Conservation (phyloP, 202 grass and related monocot genomes). For the Zizania palustris region DNA sequence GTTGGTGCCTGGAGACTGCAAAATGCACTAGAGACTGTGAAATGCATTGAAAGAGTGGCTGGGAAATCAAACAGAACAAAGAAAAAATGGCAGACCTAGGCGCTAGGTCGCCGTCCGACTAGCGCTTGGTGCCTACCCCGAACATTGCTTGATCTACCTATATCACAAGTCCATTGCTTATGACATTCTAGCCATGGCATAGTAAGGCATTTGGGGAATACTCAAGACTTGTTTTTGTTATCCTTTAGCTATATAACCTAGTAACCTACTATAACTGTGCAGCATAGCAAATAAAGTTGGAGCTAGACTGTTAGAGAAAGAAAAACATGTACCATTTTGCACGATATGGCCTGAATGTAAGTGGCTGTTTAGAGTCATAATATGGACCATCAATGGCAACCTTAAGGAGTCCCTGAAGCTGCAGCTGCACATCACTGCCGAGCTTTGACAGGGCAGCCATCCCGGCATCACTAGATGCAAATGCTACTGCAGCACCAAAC, state of each 20-base stretch:
- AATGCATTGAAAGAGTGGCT: no score
- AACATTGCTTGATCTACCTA: slow-evolving; percentile 23
- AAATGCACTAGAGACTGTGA: no score
- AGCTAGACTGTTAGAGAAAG: not conserved
- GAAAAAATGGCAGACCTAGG: no score
- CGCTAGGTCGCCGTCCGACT: no score
- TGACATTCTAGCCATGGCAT: not conserved
- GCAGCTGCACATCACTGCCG: slow-evolving; percentile 57
- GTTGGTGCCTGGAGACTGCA: no score
- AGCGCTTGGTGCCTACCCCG: no score
- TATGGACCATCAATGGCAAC: slow-evolving; percentile 89
- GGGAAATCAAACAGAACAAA: no score
- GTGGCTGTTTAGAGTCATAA: slow-evolving; percentile 57
- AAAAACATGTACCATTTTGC: slow-evolving; percentile 78
- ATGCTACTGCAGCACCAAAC: slow-evolving; percentile 63
- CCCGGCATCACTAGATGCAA: slow-evolving; percentile 56
- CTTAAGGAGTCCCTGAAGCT: slow-evolving; percentile 82
- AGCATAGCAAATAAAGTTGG: slow-evolving; percentile 22
- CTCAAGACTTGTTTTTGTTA: not conserved
- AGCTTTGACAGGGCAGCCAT: slow-evolving; percentile 61
- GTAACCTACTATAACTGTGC: not conserved
- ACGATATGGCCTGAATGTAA: slow-evolving; percentile 76
- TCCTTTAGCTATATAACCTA: slow-evolving; percentile 9
- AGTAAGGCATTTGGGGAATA: not conserved
- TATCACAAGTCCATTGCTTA: slow-evolving; percentile 5